These are phyloP conservation scores for Saposhnikovia divaricata DNA, from an alignment of 129 eudicot genomes.

Conservation along the genomic window DNA sequence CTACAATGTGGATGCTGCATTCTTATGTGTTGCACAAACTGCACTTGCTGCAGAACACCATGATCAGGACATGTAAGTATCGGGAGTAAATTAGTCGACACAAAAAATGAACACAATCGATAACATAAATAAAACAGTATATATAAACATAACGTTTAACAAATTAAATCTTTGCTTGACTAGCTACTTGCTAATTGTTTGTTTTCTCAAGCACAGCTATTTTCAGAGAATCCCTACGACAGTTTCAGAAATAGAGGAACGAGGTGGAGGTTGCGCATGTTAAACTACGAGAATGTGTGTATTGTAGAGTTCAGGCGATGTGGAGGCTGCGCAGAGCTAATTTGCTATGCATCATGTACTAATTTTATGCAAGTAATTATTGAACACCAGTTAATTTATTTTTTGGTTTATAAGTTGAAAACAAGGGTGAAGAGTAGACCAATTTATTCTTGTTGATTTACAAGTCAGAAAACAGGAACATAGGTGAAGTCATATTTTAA, in stretches of 20 bases:
- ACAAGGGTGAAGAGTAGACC: not conserved
- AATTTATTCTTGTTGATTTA: not conserved
- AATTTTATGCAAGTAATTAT: too few relatives aligned
- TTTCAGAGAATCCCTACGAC: constrained; percentile 54
- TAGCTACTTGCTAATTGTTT: not conserved
- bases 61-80: constrained; percentile 36
- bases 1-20: constrained; percentile 69
- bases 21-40: constrained; percentile 50
- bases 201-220: constrained; percentile 29
- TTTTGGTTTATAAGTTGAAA: not conserved
- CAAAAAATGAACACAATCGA: not conserved
- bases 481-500: not conserved
- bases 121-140: not conserved
- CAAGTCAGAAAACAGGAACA: not conserved
- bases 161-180: not conserved
- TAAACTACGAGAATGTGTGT: not conserved
- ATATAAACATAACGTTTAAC: not conserved
- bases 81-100: not conserved
- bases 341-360: not conserved
- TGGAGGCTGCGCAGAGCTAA: not conserved
- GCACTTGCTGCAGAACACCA: constrained; percentile 49
- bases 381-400: too few relatives aligned
- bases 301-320: not conserved
- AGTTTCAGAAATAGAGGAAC: constrained; percentile 52
- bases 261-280: constrained; percentile 61